A percentile compares a stretch with the other conserved stretches of the same genome.
phyloP scores from a whole-genome alignment of 148 eudicot genomes.

The Limonium bicolor region DNA sequence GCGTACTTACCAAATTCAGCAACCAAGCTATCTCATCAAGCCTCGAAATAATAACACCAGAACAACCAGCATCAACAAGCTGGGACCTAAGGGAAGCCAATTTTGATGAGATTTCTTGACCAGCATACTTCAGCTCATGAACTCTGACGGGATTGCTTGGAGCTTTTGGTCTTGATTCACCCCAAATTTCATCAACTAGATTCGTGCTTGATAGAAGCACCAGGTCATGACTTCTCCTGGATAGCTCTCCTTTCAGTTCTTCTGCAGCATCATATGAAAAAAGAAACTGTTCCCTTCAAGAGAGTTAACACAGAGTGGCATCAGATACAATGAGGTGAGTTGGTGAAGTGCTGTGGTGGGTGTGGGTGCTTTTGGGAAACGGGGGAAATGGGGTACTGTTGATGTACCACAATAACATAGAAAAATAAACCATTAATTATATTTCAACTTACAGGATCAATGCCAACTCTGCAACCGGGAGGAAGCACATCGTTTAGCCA shows the following conservation, averaged over 20 bases:
- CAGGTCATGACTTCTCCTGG: slow-evolving; percentile 67
- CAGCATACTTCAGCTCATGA: slow-evolving; percentile 88
- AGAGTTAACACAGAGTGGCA: slow-evolving; percentile 35
- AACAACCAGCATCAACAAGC: slow-evolving; percentile 43
- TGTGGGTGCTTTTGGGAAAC: too few species aligned
- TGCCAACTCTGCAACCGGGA: slow-evolving; percentile 91
- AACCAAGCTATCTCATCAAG: slow-evolving; percentile 98
- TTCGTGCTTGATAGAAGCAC: slow-evolving; percentile 59
- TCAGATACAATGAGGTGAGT: slow-evolving; percentile 21
- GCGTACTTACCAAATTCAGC: slow-evolving; percentile 62
- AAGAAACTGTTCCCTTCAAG: slow-evolving; percentile 98
- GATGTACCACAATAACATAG: neutral
- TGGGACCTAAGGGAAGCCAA: slow-evolving; percentile 68
- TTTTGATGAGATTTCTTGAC: slow-evolving; percentile 60
- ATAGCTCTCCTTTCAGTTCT: slow-evolving; percentile 62
- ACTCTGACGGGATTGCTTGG: slow-evolving; percentile 52
- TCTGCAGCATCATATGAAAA: slow-evolving; percentile 90
- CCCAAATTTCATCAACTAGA: slow-evolving; percentile 92
- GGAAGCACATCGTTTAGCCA: slow-evolving; percentile 82
- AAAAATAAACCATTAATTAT: neutral
- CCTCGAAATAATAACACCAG: slow-evolving; percentile 70
- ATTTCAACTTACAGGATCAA: slow-evolving; percentile 86
- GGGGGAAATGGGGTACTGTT: too few species aligned
- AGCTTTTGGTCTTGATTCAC: slow-evolving; percentile 66
- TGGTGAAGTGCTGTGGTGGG: too few species aligned